phyloP scores from a whole-genome alignment of 805 yeast species.

The Candida cerambycidarum region DNA sequence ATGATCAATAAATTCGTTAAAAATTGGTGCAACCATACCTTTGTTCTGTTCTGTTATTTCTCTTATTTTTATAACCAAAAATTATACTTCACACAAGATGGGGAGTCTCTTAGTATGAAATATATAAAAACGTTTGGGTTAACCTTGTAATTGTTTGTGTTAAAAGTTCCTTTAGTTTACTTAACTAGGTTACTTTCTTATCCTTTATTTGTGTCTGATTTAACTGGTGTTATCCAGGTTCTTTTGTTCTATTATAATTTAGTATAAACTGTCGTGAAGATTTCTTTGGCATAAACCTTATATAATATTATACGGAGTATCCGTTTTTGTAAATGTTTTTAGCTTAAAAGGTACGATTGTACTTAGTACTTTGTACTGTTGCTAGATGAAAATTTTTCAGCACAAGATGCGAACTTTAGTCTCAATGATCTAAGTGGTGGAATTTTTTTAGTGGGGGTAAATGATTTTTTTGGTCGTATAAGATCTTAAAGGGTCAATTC shows the following conservation, averaged over 20 bases:
- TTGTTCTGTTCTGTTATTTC: slow-evolving; percentile 9
- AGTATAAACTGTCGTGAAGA: slow-evolving; percentile 39
- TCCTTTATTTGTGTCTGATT: neutral
- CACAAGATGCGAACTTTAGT: slow-evolving; percentile 1
- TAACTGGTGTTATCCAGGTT: slow-evolving; percentile 43
- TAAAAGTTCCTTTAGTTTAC: neutral
- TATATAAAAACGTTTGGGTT: slow-evolving; percentile 16
- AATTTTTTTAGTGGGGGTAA: neutral
- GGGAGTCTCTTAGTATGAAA: slow-evolving; percentile 36
- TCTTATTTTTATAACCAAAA: slow-evolving; percentile 25
- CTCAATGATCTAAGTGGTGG: neutral
- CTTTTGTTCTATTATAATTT: slow-evolving; percentile 30
- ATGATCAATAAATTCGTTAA: slow-evolving; percentile 66
- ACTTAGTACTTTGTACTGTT: slow-evolving; percentile 3
- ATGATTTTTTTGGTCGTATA: no score
- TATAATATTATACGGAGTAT: neutral
- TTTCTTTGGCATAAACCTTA: slow-evolving; percentile 44
- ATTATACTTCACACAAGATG: slow-evolving; percentile 29
- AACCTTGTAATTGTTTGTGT: neutral
- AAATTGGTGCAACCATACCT: slow-evolving; percentile 44
- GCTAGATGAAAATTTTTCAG: slow-evolving; percentile 9
- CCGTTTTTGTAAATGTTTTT: neutral
- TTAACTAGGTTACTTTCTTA: neutral
- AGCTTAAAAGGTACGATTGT: neutral
- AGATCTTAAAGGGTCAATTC: no score